Evolutionary conservation across 495 filamentous ascomycete species (phyloP).

Genomic region (Penicillium silybi): DNA sequence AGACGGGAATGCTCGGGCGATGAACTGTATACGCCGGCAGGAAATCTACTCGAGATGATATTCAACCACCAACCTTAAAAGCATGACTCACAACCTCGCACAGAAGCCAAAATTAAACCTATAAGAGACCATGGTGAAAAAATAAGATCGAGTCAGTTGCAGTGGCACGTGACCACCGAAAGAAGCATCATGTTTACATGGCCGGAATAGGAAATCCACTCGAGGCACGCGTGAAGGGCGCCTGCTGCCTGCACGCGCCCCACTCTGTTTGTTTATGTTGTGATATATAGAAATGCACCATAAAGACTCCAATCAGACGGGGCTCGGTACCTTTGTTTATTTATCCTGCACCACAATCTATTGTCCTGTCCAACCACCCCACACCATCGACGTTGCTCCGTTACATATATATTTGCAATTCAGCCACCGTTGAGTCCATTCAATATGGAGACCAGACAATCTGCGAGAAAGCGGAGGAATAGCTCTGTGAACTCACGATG

Average conservation of each 20-base stretch:
- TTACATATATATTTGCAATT: background rate
- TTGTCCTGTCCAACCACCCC: conserved; percentile 1
- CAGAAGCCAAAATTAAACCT: background rate
- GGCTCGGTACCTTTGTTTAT: conserved; percentile 4
- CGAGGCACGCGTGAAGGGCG: conserved; percentile 12
- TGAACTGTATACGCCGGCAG: background rate
- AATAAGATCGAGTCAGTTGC: background rate
- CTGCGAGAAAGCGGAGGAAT: conserved; percentile 28
- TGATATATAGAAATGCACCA: conserved; percentile 20
- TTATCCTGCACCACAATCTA: conserved; percentile 1
- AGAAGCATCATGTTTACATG: conserved; percentile 25
- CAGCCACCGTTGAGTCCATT: background rate
- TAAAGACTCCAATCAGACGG: conserved; percentile 12
- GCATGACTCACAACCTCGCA: no score
- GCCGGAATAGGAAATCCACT: conserved; percentile 14
- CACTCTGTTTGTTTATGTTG: conserved; percentile 31
- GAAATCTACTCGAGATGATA: background rate
- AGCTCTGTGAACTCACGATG: conserved; percentile 18
- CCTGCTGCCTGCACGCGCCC: conserved; percentile 19
- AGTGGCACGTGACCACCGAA: conserved; percentile 15
- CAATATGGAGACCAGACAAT: conserved; percentile 30
- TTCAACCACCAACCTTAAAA: background rate
- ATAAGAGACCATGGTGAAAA: background rate
- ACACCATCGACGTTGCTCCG: background rate
- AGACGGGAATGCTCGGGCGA: no score